A percentile compares a stretch with the other conserved stretches of the same genome.
Evolutionary conservation across 257 asterid genomes (phyloP).

Genomic region (Scutellaria barbata): DNA sequence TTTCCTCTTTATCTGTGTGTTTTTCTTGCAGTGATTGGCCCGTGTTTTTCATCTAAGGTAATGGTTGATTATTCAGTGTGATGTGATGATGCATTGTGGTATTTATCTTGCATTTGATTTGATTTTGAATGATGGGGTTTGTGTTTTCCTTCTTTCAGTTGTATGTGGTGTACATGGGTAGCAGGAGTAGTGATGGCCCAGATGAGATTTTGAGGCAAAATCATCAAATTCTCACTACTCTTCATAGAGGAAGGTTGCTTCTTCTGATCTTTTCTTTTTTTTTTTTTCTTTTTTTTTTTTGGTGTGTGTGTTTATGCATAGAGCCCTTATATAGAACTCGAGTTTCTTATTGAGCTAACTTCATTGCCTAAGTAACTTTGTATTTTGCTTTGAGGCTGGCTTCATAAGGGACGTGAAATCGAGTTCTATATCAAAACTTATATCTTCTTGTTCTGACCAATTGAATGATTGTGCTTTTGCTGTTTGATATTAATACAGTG

Average conservation of each 20-base stretch:
- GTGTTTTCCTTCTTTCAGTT: slow-evolving; percentile 45
- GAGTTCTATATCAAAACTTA: too few relatives aligned
- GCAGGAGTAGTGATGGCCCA: slow-evolving; percentile 66
- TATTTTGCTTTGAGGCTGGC: too few relatives aligned
- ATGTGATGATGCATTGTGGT: background rate
- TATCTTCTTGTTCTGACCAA: background rate
- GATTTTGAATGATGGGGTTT: slow-evolving; percentile 4
- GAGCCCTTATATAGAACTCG: too few relatives aligned
- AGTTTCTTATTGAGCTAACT: too few relatives aligned
- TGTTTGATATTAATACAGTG: slow-evolving; percentile 51
- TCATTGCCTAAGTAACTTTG: too few relatives aligned
- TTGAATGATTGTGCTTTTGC: slow-evolving; percentile 22
- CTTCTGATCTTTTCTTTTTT: background rate
- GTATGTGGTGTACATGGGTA: slow-evolving; percentile 97
- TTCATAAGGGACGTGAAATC: too few relatives aligned
- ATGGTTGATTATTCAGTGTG: slow-evolving; percentile 3
- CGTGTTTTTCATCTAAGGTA: slow-evolving; percentile 78
- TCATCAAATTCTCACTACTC: slow-evolving; percentile 68
- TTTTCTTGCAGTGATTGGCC: slow-evolving; percentile 50
- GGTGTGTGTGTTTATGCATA: background rate
- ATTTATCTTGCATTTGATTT: slow-evolving; percentile 21
- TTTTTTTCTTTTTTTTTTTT: background rate
- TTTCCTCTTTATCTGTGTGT: slow-evolving; percentile 47
- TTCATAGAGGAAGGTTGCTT: slow-evolving; percentile 81
- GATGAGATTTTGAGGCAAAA: slow-evolving; percentile 79